A percentile compares a stretch with the other conserved stretches of the same genome.
Conservation (phyloP, 345 rosid species). For the Erysimum cheiranthoides region DNA sequence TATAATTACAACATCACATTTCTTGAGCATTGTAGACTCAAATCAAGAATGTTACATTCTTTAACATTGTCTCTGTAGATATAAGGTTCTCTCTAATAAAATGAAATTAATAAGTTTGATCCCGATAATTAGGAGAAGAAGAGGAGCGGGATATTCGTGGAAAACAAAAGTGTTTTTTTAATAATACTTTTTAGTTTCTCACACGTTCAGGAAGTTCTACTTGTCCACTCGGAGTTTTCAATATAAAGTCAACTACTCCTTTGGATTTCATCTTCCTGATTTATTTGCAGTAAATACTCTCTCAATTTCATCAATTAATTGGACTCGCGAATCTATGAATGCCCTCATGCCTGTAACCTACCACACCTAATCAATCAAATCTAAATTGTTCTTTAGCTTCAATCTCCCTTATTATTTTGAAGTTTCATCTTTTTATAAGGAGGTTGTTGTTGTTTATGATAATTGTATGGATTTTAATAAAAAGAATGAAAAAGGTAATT, state of each 20-base stretch:
- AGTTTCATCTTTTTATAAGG: not conserved
- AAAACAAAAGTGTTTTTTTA: not conserved
- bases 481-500: not conserved
- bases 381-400: too few relatives aligned
- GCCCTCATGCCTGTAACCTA: not conserved
- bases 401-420: not conserved
- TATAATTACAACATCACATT: not conserved
- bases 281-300: conserved; percentile 11
- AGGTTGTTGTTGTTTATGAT: not conserved
- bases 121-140: too few relatives aligned
- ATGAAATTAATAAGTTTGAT: too few relatives aligned
- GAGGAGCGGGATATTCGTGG: too few relatives aligned
- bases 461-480: not conserved
- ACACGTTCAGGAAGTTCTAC: conserved; percentile 29
- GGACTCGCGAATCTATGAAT: conserved; percentile 29
- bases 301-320: not conserved
- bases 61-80: not conserved
- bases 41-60: not conserved
- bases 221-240: conserved; percentile 15
- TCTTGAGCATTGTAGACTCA: not conserved
- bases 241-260: conserved; percentile 36
- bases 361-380: not conserved
- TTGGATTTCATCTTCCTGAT: not conserved
- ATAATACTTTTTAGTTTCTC: conserved; percentile 24
- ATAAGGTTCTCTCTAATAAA: too few relatives aligned